Conservation (phyloP, 2,329 filamentous ascomycete species). For the Truncatella angustata region DNA sequence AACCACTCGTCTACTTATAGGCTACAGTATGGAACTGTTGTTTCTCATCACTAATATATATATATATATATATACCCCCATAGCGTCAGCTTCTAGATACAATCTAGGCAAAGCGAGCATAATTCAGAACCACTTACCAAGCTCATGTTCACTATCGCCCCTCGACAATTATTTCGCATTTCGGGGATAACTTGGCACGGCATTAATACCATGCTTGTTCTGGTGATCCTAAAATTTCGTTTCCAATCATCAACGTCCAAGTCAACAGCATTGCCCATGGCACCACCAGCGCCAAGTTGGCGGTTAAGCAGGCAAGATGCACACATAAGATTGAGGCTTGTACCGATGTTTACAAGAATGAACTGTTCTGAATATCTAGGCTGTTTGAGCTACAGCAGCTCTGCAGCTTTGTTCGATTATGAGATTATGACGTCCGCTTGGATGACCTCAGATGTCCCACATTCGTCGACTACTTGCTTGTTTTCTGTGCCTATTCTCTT, state of each 20-base stretch:
- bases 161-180: constrained; percentile 31
- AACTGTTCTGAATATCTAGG: constrained; percentile 21
- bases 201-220: constrained; percentile 36
- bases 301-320: neutral
- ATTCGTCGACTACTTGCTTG: constrained; percentile 26
- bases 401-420: constrained; percentile 21
- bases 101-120: neutral
- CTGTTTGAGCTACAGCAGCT: constrained; percentile 17
- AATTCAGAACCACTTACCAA: constrained; percentile 26
- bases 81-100: too few species aligned
- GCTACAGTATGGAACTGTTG: constrained; percentile 27
- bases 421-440: constrained; percentile 23
- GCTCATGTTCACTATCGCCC: constrained; percentile 35
- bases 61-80: too few species aligned
- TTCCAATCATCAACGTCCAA: constrained; percentile 29
- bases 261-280: constrained; percentile 25
- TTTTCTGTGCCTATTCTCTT: constrained; percentile 23
- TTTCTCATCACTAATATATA: constrained; percentile 16
- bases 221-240: constrained; percentile 30
- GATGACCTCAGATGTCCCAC: constrained; percentile 22
- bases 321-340: neutral
- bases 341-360: constrained; percentile 28
- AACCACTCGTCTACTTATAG: constrained; percentile 32
- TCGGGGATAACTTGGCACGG: constrained; percentile 26
- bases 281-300: constrained; percentile 32